A percentile compares a stretch with the other conserved stretches of the same genome.
Evolutionary conservation across 75 land plant genomes (phyloP).

Genomic region (Cupressus sempervirens): DNA sequence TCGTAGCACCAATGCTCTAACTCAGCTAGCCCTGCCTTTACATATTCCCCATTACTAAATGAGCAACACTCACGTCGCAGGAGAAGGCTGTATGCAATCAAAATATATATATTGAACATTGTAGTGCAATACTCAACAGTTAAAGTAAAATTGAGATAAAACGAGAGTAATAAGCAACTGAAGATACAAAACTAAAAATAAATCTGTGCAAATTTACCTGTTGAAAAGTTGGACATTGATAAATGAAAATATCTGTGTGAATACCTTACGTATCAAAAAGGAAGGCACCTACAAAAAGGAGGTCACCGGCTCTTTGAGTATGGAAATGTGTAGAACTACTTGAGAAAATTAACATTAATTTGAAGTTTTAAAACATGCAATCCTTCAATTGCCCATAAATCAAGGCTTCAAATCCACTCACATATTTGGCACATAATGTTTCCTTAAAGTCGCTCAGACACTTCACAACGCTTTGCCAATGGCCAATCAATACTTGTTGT

Average conservation of each 20-base stretch:
- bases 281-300: constrained; percentile 48
- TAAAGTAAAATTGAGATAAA: neutral
- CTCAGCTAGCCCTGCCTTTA: constrained; percentile 94
- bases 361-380: neutral
- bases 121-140: neutral
- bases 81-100: constrained; percentile 49
- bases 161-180: neutral
- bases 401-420: constrained; percentile 24
- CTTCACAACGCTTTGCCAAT: constrained; percentile 93
- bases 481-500: constrained; percentile 82
- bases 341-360: neutral
- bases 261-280: constrained; percentile 59
- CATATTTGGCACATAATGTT: constrained; percentile 80
- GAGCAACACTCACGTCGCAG: constrained; percentile 94
- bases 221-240: constrained; percentile 73
- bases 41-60: constrained; percentile 96
- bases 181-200: neutral
- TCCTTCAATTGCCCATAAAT: constrained; percentile 8
- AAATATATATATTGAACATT: neutral
- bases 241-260: constrained; percentile 69
- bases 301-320: neutral
- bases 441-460: constrained; percentile 65
- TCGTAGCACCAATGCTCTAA: constrained; percentile 92
- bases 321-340: neutral
- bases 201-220: constrained; percentile 31